Evolutionary conservation across 2,329 filamentous ascomycete genomes (phyloP).

Genomic region (Sarocladium kiliense): DNA sequence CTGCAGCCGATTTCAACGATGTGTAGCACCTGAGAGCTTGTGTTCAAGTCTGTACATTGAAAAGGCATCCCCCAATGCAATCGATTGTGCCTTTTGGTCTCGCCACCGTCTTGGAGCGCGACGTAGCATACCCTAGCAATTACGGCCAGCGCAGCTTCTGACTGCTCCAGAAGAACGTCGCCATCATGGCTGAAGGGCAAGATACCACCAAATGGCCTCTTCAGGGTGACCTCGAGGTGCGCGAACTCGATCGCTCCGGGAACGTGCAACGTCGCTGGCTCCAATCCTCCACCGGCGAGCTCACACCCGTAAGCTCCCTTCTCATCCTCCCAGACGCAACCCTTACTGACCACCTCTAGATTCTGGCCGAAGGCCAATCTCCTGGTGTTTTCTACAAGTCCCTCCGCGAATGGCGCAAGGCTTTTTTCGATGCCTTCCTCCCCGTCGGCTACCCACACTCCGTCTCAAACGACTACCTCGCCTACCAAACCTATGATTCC

Average conservation of each 20-base stretch:
- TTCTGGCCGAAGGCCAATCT: constrained; percentile 14
- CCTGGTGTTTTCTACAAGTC: constrained; percentile 21
- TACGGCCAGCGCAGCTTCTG: too few species aligned
- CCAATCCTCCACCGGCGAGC: constrained; percentile 19
- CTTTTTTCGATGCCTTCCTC: constrained; percentile 65
- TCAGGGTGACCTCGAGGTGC: constrained; percentile 18
- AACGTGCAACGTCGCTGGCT: constrained; percentile 29
- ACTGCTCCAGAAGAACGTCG: too few species aligned
- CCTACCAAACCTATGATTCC: constrained; percentile 68
- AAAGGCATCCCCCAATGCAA: too few species aligned
- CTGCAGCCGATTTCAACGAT: too few species aligned
- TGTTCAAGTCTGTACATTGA: too few species aligned
- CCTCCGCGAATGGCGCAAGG: constrained; percentile 30
- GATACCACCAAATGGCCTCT: neutral
- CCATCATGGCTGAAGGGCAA: neutral
- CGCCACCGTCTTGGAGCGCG: neutral
- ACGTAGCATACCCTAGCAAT: too few species aligned
- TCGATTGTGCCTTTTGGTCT: neutral
- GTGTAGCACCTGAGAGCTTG: too few species aligned
- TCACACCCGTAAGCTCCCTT: constrained; percentile 20
- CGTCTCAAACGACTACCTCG: constrained; percentile 78
- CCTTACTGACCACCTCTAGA: constrained; percentile 13
- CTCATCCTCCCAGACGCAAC: neutral
- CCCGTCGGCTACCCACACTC: constrained; percentile 85
- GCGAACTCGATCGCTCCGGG: constrained; percentile 33